These are phyloP conservation scores for Tuber brumale DNA, from an alignment of 495 filamentous ascomycete genomes.

Conservation along the genomic window DNA sequence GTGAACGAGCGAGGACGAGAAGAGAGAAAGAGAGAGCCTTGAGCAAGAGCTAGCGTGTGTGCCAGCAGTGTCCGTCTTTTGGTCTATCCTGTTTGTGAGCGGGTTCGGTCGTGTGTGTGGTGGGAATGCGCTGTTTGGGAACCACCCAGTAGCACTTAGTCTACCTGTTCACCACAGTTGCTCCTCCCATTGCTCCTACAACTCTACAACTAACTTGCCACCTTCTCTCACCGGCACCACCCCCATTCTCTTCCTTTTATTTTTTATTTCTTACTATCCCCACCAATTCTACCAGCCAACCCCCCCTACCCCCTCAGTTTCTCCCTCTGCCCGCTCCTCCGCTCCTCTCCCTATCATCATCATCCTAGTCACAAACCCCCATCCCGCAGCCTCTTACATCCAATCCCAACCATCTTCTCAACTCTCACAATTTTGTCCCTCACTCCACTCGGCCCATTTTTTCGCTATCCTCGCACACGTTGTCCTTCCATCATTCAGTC, in stretches of 20 bases:
- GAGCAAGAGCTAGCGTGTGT: not conserved
- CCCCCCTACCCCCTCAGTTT: not conserved
- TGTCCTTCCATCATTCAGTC: not conserved
- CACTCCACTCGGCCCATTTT: not conserved
- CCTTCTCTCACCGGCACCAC: not conserved
- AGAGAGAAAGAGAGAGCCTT: not conserved
- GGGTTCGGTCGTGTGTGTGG: not conserved
- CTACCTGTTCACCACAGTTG: not conserved
- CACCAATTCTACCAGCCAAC: not conserved
- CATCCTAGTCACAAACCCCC: not conserved
- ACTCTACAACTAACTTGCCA: not conserved
- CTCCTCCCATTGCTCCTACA: not conserved
- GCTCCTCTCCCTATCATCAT: not conserved
- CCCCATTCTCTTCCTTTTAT: not conserved
- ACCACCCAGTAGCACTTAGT: not conserved
- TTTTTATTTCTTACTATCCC: not conserved
- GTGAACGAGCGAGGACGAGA: not conserved
- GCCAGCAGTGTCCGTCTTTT: not conserved
- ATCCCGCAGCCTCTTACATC: not conserved
- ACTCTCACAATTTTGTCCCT: not conserved
- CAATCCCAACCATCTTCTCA: not conserved
- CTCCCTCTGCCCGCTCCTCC: conserved; percentile 4
- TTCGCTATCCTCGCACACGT: not conserved
- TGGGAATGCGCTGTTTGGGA: conserved; percentile 1
- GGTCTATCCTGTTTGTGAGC: not conserved